Base-by-base conservation (phyloP, 495 filamentous ascomycete genomes). In the Aspergillus leporis region DNA sequence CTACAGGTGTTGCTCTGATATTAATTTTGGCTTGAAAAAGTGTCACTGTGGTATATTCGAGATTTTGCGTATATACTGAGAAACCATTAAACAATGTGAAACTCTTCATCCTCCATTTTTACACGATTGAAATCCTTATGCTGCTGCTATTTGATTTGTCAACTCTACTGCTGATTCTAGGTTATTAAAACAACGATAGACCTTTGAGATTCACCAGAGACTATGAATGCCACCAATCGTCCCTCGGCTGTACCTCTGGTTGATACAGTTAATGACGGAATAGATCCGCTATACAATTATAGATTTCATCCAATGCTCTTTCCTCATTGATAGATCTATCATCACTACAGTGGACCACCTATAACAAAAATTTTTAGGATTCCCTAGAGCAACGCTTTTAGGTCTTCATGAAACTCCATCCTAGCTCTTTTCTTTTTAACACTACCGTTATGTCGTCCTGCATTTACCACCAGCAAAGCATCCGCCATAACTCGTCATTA, bases 271-370 rank as follows among this genome's bases (percentile, higher is more conserved):
- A n/a, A n/a, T n/a, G n/a, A n/a, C n/a, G n/a, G n/a, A n/a, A n/a
- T n/a, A n/a, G n/a, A n/a, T n/a, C n/a, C n/a, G n/a, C n/a, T n/a
- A n/a, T n/a, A n/a, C n/a, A n/a, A n/a, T n/a, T n/a, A n/a, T n/a
- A n/a, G n/a, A n/a, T n/a, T n/a, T n/a, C n/a, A n/a, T n/a, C n/a
- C n/a, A n/a, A n/a, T n/a, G n/a, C n/a, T n/a, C n/a, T n/a, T n/a
- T n/a, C n/a, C n/a, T n/a, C n/a, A n/a, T n/a, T n/a, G n/a, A n/a
- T 32, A 32, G 31, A 32, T 65, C 59, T 0, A 63, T 23, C 0
- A 1, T 1, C 23, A n/a, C 10, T 36, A 36, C n/a, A 19, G 0
- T 38, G 18, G 50, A n/a, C n/a, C 18, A 52, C 8, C 18, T 36
- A 36, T 23, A 21, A 41, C 16, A 41, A 38, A 10, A 53, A 40